phyloP scores from a whole-genome alignment of 1,139 yeast species.

The Barnettozyma hawaiiensis region DNA sequence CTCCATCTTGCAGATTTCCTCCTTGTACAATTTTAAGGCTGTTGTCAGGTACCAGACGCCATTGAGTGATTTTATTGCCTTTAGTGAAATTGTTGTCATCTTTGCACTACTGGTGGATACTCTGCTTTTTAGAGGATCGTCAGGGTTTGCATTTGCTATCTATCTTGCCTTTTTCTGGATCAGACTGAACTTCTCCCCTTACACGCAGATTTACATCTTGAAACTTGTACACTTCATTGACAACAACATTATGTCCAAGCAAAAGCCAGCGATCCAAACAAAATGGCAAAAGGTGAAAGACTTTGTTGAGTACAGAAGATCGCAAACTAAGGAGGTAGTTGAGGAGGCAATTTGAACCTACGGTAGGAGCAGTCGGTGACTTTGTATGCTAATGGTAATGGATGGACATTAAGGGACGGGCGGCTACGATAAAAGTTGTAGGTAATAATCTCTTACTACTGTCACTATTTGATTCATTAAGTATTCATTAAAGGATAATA shows the following conservation, averaged over 20 bases:
- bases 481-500: no score
- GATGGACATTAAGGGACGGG: background rate
- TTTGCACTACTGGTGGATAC: constrained; percentile 53
- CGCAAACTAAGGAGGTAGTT: constrained; percentile 14
- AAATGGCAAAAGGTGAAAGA: constrained; percentile 30
- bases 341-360: constrained; percentile 10
- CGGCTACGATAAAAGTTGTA: background rate
- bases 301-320: constrained; percentile 27
- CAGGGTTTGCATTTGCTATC: constrained; percentile 60
- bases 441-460: no score
- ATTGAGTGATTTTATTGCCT: constrained; percentile 49
- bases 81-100: constrained; percentile 53
- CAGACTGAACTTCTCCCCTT: constrained; percentile 42
- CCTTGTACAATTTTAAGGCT: constrained; percentile 36
- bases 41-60: constrained; percentile 36
- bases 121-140: constrained; percentile 53
- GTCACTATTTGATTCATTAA: no score
- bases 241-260: constrained; percentile 29
- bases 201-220: constrained; percentile 31
- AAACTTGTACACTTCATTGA: constrained; percentile 27
- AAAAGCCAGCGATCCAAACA: constrained; percentile 19
- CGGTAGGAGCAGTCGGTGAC: no score
- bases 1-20: constrained; percentile 51
- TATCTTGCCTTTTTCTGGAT: constrained; percentile 64
- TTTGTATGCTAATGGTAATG: background rate